phyloP scores from a whole-genome alignment of 176 grass and related monocot genomes.

The Oryza punctata region DNA sequence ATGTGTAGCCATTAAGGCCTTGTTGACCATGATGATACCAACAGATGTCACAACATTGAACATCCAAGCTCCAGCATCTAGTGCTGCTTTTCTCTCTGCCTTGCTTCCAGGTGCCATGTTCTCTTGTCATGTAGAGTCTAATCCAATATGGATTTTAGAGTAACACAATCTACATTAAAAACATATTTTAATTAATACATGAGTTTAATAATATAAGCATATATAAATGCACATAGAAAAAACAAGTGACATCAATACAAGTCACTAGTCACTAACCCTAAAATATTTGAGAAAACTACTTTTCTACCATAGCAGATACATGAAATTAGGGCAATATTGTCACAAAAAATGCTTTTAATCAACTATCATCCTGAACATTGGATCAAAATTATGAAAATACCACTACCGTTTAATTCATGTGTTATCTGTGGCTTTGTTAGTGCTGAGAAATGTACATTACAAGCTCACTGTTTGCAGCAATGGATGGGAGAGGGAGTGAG shows the following conservation, averaged over 20 bases:
- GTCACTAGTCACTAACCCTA: neutral
- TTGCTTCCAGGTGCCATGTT: constrained; percentile 3
- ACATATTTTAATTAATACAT: neutral
- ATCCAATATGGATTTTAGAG: constrained; percentile 7
- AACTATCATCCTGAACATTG: neutral
- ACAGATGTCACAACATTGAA: constrained; percentile 30
- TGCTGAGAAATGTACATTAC: neutral
- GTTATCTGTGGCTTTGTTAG: neutral
- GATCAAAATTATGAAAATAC: neutral
- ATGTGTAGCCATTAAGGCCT: constrained; percentile 32
- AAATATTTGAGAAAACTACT: neutral
- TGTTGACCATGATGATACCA: constrained; percentile 19
- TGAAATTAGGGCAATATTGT: neutral
- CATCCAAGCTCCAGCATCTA: constrained; percentile 20
- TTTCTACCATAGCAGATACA: neutral
- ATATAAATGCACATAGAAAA: neutral
- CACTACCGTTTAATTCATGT: neutral
- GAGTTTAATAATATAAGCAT: neutral
- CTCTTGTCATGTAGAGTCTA: constrained; percentile 7
- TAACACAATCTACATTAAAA: neutral
- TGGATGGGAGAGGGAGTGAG: neutral
- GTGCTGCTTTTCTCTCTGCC: constrained; percentile 6
- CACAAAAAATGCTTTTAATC: neutral
- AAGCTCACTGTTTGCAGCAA: neutral
- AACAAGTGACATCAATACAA: neutral